Percentiles rank a stretch among this genome's conserved stretches.
Conservation (phyloP, 176 grass and related monocot species). For the Cenchrus americanus region DNA sequence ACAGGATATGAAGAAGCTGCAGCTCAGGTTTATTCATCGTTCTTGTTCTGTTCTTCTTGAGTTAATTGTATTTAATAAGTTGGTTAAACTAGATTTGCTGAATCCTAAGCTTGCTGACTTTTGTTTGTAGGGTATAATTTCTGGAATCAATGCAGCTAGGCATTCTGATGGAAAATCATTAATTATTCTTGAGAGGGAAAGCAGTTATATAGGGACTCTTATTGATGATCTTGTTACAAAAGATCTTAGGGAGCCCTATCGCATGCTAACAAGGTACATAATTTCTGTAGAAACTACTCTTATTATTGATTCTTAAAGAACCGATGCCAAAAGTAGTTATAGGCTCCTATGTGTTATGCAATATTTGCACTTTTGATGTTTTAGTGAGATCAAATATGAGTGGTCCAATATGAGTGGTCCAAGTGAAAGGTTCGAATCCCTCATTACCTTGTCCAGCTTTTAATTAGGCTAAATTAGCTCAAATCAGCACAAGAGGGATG, state of each 20-base stretch:
- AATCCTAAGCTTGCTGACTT: conserved; percentile 31
- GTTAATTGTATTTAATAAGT: conserved; percentile 18
- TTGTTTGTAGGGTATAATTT: conserved; percentile 77
- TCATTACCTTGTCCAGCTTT: not conserved
- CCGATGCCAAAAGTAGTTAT: not conserved
- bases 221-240: conserved; percentile 99
- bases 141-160: conserved; percentile 94
- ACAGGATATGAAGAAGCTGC: conserved; percentile 99
- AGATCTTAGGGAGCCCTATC: conserved; percentile 96
- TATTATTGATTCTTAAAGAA: conserved; percentile 13
- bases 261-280: conserved; percentile 87
- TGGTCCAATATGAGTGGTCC: not conserved
- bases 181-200: conserved; percentile 97
- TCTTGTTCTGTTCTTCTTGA: conserved; percentile 35
- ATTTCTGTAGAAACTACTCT: conserved; percentile 19
- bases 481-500: not conserved
- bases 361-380: conserved; percentile 4
- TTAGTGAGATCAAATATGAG: not conserved
- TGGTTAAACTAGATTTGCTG: conserved; percentile 25
- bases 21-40: conserved; percentile 70
- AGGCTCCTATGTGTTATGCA: not conserved
- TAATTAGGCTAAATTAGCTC: not conserved
- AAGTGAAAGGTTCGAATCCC: not conserved
- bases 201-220: conserved; percentile 92
- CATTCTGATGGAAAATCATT: conserved; percentile 88